Percentiles rank a stretch among this genome's conserved stretches.
phyloP scores from a whole-genome alignment of 306 rosid species.

The Herpetospermum pedunculosum region DNA sequence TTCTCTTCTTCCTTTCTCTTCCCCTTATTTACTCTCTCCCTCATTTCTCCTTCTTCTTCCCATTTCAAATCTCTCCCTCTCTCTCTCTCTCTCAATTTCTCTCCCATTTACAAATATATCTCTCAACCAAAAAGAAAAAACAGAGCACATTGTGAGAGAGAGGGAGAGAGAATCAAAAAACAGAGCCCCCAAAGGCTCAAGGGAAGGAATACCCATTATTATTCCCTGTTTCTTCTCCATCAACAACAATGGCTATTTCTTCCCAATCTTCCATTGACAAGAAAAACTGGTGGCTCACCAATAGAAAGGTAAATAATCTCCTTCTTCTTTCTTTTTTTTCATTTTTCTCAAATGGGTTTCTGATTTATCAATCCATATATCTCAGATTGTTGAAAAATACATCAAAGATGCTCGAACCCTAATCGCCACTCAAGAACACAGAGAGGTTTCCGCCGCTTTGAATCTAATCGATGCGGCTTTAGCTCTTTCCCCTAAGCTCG shows the following conservation, averaged over 20 bases:
- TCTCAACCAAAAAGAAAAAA: conserved; percentile 18
- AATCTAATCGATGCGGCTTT: conserved; percentile 74
- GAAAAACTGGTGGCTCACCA: conserved; percentile 95
- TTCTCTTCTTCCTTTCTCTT: conserved; percentile 9
- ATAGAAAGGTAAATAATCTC: conserved; percentile 41
- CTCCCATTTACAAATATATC: neutral
- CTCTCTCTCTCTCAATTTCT: conserved; percentile 9
- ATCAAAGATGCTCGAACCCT: conserved; percentile 60
- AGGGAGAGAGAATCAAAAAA: neutral
- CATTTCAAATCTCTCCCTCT: conserved; percentile 25
- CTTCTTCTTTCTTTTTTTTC: neutral
- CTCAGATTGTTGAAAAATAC: conserved; percentile 69
- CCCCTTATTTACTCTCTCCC: conserved; percentile 6
- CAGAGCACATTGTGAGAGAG: conserved; percentile 16
- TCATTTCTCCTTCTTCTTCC: conserved; percentile 5
- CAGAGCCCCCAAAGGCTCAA: neutral
- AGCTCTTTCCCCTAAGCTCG: conserved; percentile 56
- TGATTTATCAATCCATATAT: neutral
- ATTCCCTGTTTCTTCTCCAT: conserved; percentile 16
- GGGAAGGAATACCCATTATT: neutral
- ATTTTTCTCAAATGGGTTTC: neutral
- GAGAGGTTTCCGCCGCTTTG: conserved; percentile 54
- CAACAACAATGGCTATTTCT: conserved; percentile 39
- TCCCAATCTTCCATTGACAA: conserved; percentile 46
- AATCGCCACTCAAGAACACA: conserved; percentile 57